phyloP scores from a whole-genome alignment of 2,329 filamentous ascomycete genomes.

The Arthrobotrys entomopaga region DNA sequence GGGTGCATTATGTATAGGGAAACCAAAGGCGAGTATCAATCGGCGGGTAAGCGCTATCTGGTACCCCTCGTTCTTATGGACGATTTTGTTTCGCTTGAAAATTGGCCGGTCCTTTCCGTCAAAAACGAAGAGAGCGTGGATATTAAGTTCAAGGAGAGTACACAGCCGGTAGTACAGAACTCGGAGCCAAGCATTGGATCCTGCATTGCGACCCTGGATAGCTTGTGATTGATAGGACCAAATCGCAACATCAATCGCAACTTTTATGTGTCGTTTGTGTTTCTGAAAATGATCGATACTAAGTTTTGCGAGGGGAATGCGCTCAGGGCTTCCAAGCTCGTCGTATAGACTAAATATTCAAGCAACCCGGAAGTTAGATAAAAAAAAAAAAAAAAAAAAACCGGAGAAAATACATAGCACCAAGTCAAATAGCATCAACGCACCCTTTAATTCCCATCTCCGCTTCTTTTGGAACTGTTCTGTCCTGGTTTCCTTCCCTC shows the following conservation, averaged over 20 bases:
- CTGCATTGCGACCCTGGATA: slow-evolving; percentile 30
- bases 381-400: not conserved
- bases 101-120: slow-evolving; percentile 85
- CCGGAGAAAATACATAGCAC: too few species aligned
- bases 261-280: slow-evolving; percentile 76
- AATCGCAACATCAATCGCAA: slow-evolving; percentile 94
- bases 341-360: slow-evolving; percentile 76
- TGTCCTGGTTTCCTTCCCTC: too few species aligned
- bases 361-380: not conserved
- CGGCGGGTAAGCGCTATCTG: slow-evolving; percentile 81
- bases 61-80: slow-evolving; percentile 71
- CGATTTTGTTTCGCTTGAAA: slow-evolving; percentile 87
- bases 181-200: slow-evolving; percentile 32
- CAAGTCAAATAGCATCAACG: not conserved
- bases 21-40: slow-evolving; percentile 84
- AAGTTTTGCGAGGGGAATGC: slow-evolving; percentile 83
- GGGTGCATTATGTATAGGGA: slow-evolving; percentile 83
- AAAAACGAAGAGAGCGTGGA: slow-evolving; percentile 89
- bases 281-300: slow-evolving; percentile 79
- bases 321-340: slow-evolving; percentile 82
- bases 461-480: too few species aligned
- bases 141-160: slow-evolving; percentile 77
- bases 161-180: slow-evolving; percentile 81
- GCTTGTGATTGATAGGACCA: slow-evolving; percentile 92
- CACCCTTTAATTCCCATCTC: slow-evolving; percentile 52